Evolutionary conservation across 352 stramenopile species (phyloP).

Genomic region (Stephanocyclus meneghinianus): DNA sequence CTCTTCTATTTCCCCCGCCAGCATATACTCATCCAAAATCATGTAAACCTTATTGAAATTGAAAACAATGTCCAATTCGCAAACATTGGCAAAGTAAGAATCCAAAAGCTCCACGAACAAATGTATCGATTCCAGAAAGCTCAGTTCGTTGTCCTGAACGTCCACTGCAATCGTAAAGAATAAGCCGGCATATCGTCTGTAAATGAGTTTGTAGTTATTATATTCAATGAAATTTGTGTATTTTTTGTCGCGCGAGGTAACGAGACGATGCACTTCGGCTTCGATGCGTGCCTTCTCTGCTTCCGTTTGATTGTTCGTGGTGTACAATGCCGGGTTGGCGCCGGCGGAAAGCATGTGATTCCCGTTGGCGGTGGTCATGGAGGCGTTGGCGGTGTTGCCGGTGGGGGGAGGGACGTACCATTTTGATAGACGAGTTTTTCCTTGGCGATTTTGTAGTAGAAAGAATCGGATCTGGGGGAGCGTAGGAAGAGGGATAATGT

Average conservation of each 20-base stretch:
- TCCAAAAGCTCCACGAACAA: constrained; percentile 98
- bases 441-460: constrained; percentile 97
- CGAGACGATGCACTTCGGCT: constrained; percentile 83
- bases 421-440: constrained; percentile 98
- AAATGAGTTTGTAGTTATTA: constrained; percentile 98
- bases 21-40: constrained; percentile 99
- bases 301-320: constrained; percentile 59
- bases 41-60: constrained; percentile 99
- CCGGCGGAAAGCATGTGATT: constrained; percentile 25
- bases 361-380: constrained; percentile 11
- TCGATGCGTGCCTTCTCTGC: constrained; percentile 85
- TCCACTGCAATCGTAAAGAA: constrained; percentile 98
- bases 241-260: constrained; percentile 81
- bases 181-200: constrained; percentile 95
- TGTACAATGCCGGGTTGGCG: constrained; percentile 35
- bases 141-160: constrained; percentile 95
- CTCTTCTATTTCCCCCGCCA: constrained; percentile 97
- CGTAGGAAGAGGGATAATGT: not conserved
- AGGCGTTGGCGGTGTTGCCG: constrained; percentile 17
- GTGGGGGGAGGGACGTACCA: constrained; percentile 86
- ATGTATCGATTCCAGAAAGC: constrained; percentile 97
- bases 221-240: constrained; percentile 92
- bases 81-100: constrained; percentile 98
- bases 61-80: constrained; percentile 99
- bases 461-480: constrained; percentile 90